A percentile compares a stretch with the other conserved stretches of the same genome.
Evolutionary conservation across 1,284 basidiomycete species (phyloP).

Genomic region (Xerocomus nothofagi): DNA sequence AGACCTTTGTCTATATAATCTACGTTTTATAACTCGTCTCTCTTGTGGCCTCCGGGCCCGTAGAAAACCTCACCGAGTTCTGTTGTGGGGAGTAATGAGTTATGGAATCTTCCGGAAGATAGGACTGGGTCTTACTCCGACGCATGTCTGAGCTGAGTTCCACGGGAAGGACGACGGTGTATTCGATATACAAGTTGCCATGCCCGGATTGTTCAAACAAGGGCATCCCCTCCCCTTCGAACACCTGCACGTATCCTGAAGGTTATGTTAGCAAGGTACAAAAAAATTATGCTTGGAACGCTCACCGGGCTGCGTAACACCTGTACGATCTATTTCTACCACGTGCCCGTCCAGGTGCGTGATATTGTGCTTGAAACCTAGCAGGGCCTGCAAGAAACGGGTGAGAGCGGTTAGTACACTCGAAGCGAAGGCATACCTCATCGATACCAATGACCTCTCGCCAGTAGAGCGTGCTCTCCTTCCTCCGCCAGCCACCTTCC

Average conservation of each 20-base stretch:
- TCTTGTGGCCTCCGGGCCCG: constrained; percentile 16
- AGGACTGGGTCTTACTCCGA: constrained; percentile 54
- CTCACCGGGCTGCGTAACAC: constrained; percentile 88
- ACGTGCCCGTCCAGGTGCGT: constrained; percentile 87
- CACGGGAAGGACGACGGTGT: constrained; percentile 83
- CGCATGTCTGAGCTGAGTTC: constrained; percentile 64
- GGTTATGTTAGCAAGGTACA: constrained; percentile 3
- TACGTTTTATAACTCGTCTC: constrained; percentile 31
- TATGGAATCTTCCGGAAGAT: not conserved
- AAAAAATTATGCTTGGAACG: not conserved
- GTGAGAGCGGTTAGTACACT: not conserved
- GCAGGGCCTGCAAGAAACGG: constrained; percentile 55
- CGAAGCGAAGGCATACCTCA: constrained; percentile 57
- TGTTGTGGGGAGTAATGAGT: constrained; percentile 16
- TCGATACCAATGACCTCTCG: constrained; percentile 86
- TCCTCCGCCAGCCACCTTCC: constrained; percentile 80
- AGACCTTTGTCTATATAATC: constrained; percentile 5
- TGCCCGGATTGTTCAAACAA: constrained; percentile 58
- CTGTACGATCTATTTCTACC: constrained; percentile 68
- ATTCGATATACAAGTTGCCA: constrained; percentile 90
- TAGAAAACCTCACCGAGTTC: constrained; percentile 32
- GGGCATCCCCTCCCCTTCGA: constrained; percentile 90
- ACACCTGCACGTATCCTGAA: constrained; percentile 75
- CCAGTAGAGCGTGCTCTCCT: constrained; percentile 88
- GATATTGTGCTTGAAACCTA: constrained; percentile 82